Evolutionary conservation across 768 basidiomycete species (phyloP), one percentile per base, ranked within the genome.

Genomic region (Naganishia vishniacii): DNA sequence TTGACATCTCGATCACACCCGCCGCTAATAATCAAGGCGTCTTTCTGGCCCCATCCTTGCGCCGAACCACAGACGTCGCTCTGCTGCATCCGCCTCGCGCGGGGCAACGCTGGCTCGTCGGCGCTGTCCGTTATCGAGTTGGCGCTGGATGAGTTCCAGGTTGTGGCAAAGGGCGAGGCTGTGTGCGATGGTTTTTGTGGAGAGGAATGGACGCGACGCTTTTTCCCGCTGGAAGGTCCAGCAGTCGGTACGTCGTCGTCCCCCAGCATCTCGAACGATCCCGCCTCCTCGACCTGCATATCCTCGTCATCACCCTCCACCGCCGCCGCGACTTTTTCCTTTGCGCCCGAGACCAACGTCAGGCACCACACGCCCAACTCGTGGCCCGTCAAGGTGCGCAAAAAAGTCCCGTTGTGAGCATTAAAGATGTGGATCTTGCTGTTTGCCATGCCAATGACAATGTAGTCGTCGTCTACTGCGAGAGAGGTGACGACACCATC

Each of bases 281-380:
- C n/a, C n/a, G n/a, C n/a, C n/a, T n/a, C n/a, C 6, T 13, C 16
- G n/a, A 34, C 31, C 49, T 13, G 13, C 13, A 20, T 31, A 31
- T 51, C 20, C 32, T 18, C 9, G 32, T 11, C 29, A 29, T 13
- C 29, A 61, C 15, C 9, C 23, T 15, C 29, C 26, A n/a, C 23
- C 41, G 7, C 40, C 46, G n/a, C 42, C 18, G 45, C 62, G 15
- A 58, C 66, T 15, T 65, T 53, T 0, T 40, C 20, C 31, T 42
- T 31, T 2, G 48, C 61, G 5, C 31, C 67, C 26, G 83, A 83
- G 51, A 93, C 84, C 28, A 97, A 82, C 60, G 86, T 84, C 15
- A 95, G 84, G 15, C 88, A 87, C 93, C 93, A 97, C 0, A 95
- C 92, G n/a, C 93, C 93, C 23, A 82, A 78, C 16, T 87, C 85